Percentiles rank a stretch among this genome's conserved stretches.
These are phyloP conservation scores for Prunus salicina DNA, from an alignment of 306 rosid genomes.

Conservation along the genomic window DNA sequence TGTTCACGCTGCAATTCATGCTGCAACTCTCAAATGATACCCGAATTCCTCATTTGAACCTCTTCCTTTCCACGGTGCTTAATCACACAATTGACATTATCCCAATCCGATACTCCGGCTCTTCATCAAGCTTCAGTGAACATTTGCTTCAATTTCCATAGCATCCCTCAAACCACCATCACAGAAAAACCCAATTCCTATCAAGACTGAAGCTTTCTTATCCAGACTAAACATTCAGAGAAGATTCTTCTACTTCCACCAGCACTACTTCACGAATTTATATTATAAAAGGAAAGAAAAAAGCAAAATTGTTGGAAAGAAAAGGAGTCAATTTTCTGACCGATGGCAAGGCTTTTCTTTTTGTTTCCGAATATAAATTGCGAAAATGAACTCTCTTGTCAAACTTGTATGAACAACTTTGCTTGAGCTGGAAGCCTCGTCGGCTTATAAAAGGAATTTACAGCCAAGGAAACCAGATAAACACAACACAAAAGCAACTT, in stretches of 20 bases:
- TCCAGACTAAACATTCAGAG: slow-evolving; percentile 42
- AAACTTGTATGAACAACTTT: slow-evolving; percentile 29
- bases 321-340: background rate
- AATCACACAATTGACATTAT: slow-evolving; percentile 22
- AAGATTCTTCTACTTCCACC: background rate
- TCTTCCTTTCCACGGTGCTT: slow-evolving; percentile 1
- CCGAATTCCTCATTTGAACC: slow-evolving; percentile 56
- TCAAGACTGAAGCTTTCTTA: slow-evolving; percentile 7
- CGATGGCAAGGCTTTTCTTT: no score
- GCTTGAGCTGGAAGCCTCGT: slow-evolving; percentile 60
- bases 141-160: slow-evolving; percentile 25
- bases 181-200: slow-evolving; percentile 29
- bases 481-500: slow-evolving; percentile 28
- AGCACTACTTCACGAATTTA: background rate
- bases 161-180: background rate
- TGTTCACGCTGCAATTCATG: slow-evolving; percentile 68
- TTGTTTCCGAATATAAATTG: background rate
- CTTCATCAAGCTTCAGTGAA: slow-evolving; percentile 24
- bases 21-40: slow-evolving; percentile 65
- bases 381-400: background rate
- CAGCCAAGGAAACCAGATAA: slow-evolving; percentile 18
- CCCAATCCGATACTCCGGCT: slow-evolving; percentile 18
- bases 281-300: slow-evolving; percentile 5
- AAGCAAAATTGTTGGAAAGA: slow-evolving; percentile 1
- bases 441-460: slow-evolving; percentile 35